Percentiles rank a stretch among this genome's conserved stretches.
Conservation (phyloP, 768 basidiomycete species). For the Hypholoma sublateritium region DNA sequence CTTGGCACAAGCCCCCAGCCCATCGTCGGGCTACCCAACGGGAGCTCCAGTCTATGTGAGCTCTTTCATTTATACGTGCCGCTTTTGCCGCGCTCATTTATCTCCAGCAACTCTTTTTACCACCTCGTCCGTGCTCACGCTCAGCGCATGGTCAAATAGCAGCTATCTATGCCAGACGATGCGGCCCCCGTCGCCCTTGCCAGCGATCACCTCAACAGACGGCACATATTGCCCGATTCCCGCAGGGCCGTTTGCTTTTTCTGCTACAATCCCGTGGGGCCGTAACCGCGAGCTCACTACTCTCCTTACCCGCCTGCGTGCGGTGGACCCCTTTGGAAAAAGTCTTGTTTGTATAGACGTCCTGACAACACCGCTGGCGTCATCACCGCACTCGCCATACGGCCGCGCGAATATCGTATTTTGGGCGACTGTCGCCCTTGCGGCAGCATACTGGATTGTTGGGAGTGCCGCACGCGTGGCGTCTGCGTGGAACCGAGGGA, state of each 20-base stretch:
- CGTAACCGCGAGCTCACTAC: conserved; percentile 76
- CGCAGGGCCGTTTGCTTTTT: conserved; percentile 80
- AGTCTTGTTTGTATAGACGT: conserved; percentile 86
- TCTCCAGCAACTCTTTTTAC: conserved; percentile 81
- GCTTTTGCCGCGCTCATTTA: neutral
- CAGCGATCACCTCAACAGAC: conserved; percentile 36
- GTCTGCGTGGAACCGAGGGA: conserved; percentile 83
- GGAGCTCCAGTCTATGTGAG: conserved; percentile 68
- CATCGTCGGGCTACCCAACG: conserved; percentile 60
- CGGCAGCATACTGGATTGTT: conserved; percentile 80
- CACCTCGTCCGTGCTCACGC: conserved; percentile 76
- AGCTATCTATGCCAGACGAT: conserved; percentile 79
- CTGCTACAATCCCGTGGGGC: conserved; percentile 68
- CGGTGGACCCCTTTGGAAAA: conserved; percentile 82
- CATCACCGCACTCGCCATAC: conserved; percentile 57
- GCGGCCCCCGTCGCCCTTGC: conserved; percentile 74
- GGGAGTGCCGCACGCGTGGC: conserved; percentile 77
- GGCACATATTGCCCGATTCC: conserved; percentile 73
- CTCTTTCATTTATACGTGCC: conserved; percentile 20
- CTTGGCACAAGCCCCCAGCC: conserved; percentile 60
- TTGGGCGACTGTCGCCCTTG: conserved; percentile 72
- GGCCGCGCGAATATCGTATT: conserved; percentile 68
- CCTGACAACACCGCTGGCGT: conserved; percentile 71
- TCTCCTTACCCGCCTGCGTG: conserved; percentile 78
- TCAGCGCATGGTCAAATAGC: conserved; percentile 67